Evolutionary conservation across 2,329 filamentous ascomycete genomes (phyloP).

Genomic region (Colletotrichum spinosum): DNA sequence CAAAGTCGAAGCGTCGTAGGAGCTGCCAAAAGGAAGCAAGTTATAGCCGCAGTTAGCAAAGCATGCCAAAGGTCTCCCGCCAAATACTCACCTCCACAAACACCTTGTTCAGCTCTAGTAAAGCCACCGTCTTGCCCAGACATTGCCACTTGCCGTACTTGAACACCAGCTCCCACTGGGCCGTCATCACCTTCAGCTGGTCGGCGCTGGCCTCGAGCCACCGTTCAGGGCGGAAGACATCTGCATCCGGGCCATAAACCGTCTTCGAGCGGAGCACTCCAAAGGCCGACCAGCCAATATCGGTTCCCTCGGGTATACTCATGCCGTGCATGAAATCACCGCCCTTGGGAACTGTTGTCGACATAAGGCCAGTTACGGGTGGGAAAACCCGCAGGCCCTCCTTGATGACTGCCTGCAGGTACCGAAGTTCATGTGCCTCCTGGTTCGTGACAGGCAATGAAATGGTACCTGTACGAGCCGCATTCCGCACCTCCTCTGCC

Average conservation of each 20-base stretch:
- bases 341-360: slow-evolving; percentile 49
- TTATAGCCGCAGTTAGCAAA: background rate
- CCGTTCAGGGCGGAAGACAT: slow-evolving; percentile 60
- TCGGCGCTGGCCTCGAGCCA: slow-evolving; percentile 56
- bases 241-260: slow-evolving; percentile 53
- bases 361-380: slow-evolving; percentile 53
- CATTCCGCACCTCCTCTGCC: slow-evolving; percentile 59
- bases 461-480: slow-evolving; percentile 41
- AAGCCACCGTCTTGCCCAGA: slow-evolving; percentile 58
- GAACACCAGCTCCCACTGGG: slow-evolving; percentile 57
- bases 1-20: slow-evolving; percentile 47
- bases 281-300: slow-evolving; percentile 57
- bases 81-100: slow-evolving; percentile 53
- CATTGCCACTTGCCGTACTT: slow-evolving; percentile 56
- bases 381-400: slow-evolving; percentile 61
- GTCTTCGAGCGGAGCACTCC: slow-evolving; percentile 52
- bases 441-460: slow-evolving; percentile 46
- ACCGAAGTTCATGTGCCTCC: slow-evolving; percentile 54
- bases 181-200: slow-evolving; percentile 48
- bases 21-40: slow-evolving; percentile 42
- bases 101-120: slow-evolving; percentile 58
- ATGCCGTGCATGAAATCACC: slow-evolving; percentile 52
- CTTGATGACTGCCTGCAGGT: slow-evolving; percentile 62
- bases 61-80: background rate
- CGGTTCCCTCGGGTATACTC: slow-evolving; percentile 58